Conservation (phyloP, 371 early-diverging fungal species). For the Dinochytrium kinnereticum region DNA sequence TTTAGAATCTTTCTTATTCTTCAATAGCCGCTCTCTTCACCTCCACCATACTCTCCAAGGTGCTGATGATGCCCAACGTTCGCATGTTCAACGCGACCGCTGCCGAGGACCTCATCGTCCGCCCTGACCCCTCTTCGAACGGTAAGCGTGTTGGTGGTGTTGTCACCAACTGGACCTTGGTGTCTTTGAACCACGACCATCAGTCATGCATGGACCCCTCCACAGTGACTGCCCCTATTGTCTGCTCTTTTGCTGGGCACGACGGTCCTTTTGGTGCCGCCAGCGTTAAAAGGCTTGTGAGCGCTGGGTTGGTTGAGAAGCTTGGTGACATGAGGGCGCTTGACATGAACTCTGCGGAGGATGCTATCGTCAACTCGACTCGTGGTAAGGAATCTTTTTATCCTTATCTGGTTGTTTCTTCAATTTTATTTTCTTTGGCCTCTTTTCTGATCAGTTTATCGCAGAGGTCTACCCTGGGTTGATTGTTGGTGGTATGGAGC, state of each 20-base stretch:
- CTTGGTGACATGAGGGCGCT: conserved; percentile 72
- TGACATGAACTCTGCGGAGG: conserved; percentile 77
- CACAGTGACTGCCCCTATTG: conserved; percentile 71
- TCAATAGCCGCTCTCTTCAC: conserved; percentile 75
- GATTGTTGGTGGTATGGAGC: conserved; percentile 54
- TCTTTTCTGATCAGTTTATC: background rate
- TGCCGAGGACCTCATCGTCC: conserved; percentile 73
- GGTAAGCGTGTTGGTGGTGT: conserved; percentile 59
- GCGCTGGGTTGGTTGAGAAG: conserved; percentile 63
- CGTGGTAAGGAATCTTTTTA: conserved; percentile 42
- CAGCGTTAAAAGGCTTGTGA: conserved; percentile 71
- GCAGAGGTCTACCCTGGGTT: conserved; percentile 73
- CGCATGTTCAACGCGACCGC: conserved; percentile 81
- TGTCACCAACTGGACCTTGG: conserved; percentile 81
- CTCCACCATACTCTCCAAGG: conserved; percentile 73
- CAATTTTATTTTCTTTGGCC: background rate
- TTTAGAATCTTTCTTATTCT: background rate
- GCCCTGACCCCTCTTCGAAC: conserved; percentile 46
- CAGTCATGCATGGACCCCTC: conserved; percentile 84
- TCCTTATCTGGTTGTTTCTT: too few species aligned
- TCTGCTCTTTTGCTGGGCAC: conserved; percentile 75
- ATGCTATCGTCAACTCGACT: conserved; percentile 70
- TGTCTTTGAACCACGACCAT: conserved; percentile 62
- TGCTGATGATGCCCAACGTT: conserved; percentile 70
- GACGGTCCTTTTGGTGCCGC: conserved; percentile 76